Conservation (phyloP, 495 filamentous ascomycete genomes). For the Amniculicola lignicola region DNA sequence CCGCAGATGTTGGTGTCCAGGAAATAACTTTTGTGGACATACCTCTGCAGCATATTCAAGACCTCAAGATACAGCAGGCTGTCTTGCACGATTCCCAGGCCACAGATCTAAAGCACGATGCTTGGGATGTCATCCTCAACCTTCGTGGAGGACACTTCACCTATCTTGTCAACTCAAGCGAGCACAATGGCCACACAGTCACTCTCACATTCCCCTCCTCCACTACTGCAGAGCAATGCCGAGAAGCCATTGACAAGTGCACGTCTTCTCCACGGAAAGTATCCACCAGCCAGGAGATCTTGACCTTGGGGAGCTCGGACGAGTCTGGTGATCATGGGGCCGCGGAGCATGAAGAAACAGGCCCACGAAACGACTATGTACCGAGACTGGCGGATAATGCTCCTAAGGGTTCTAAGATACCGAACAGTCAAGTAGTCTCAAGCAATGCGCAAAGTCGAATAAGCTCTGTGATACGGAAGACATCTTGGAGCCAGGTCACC, state of each 20-base stretch:
- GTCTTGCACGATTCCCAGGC: conserved; percentile 15
- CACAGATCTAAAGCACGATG: not conserved
- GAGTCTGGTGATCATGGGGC: too few species aligned
- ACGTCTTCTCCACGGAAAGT: not conserved
- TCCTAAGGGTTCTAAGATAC: too few species aligned
- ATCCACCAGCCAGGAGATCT: too few species aligned
- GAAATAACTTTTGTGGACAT: conserved; percentile 16
- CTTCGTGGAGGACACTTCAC: conserved; percentile 12
- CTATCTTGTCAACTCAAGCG: conserved; percentile 16
- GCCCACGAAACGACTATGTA: too few species aligned
- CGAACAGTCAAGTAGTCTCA: too few species aligned
- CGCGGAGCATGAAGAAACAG: too few species aligned
- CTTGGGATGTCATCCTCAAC: conserved; percentile 14
- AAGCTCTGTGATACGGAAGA: too few species aligned
- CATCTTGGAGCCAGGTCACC: too few species aligned
- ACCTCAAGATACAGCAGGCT: not conserved
- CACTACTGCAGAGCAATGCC: conserved; percentile 12
- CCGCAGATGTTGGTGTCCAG: not conserved
- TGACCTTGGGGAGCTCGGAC: too few species aligned
- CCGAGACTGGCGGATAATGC: too few species aligned
- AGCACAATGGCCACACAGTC: conserved; percentile 10
- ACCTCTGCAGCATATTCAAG: conserved; percentile 13
- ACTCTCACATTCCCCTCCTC: conserved; percentile 5
- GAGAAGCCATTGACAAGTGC: conserved; percentile 6
- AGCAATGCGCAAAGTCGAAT: too few species aligned